Evolutionary conservation across 768 basidiomycete species (phyloP), one percentile per base, ranked within the genome.

Genomic region (Coprinopsis marcescibilis): DNA sequence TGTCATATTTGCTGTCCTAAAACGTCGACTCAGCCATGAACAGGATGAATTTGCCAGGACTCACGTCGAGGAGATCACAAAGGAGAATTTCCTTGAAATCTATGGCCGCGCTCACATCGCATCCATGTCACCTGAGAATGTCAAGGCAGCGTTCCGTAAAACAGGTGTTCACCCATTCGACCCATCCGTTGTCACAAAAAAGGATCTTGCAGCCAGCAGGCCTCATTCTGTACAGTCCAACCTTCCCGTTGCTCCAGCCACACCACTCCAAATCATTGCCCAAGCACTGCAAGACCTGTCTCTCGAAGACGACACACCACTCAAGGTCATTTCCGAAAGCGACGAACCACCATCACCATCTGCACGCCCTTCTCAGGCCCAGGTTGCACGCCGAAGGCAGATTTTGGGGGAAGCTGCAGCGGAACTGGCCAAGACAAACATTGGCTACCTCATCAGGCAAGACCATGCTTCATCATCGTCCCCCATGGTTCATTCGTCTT

Each of bases 141-240:
- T 71, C 44, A 45, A 49, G 29, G 27, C 57, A 0, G 65, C 67
- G 25, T 70, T 70, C 41, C 30, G 45, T 11, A 60, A 59, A 37
- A 71, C 66, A 10, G 67, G 67, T 2, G 48, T 70, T 2, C 45
- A 45, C n/a, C 65, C 68, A 29, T 61, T 62, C 35, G 56, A 68
- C 48, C 62, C 55, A 13, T 34, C 53, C 17, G 51, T 62, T 1
- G 46, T 70, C 19, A 59, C 65, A 3, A 37, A 36, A 2, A 45
- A 53, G 19, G 57, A 57, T 56, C 55, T 70, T 52, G 62, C 63
- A 1, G 65, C 66, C 4, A 66, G 65, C 41, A 24, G 52, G 0
- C 49, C 62, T 24, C 58, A 57, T 3, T 60, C 66, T 0, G 29
- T 24, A 14, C 12, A 47, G 3, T 50, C 46, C 4, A 7, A 24